These are phyloP conservation scores for Fusarium sublunatum DNA, from an alignment of 2,329 filamentous ascomycete genomes.

Conservation along the genomic window DNA sequence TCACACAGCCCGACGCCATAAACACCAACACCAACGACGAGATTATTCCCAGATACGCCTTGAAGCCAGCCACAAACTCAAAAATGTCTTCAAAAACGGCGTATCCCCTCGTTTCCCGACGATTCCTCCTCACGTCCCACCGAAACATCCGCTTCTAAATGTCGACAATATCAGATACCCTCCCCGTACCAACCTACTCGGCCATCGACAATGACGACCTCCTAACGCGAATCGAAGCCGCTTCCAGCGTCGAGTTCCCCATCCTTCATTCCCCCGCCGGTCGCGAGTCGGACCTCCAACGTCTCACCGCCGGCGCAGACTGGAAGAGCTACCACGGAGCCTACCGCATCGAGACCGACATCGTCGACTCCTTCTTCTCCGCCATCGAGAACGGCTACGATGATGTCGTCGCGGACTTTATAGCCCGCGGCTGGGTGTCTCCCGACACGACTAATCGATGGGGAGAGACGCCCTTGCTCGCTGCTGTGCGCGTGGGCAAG, in stretches of 20 bases:
- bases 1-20: conserved; percentile 19
- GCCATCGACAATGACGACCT: conserved; percentile 34
- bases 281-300: background rate
- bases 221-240: conserved; percentile 34
- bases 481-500: conserved; percentile 49
- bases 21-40: background rate
- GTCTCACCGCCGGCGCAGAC: background rate
- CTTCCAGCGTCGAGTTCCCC: conserved; percentile 34
- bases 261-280: conserved; percentile 27
- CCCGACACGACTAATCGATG: conserved; percentile 49
- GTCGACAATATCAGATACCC: background rate
- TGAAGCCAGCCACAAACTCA: conserved; percentile 14
- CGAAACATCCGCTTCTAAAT: background rate
- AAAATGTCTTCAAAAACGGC: conserved; percentile 32
- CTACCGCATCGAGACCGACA: conserved; percentile 36
- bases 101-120: background rate
- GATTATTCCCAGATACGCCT: background rate
- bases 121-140: background rate
- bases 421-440: conserved; percentile 52
- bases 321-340: conserved; percentile 14
- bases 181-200: conserved; percentile 36
- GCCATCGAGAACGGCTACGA: conserved; percentile 45
- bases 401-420: conserved; percentile 47
- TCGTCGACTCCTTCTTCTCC: conserved; percentile 48
- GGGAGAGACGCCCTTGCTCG: conserved; percentile 52